Percentiles rank a stretch among this genome's conserved stretches.
Evolutionary conservation across 208 protist genomes (phyloP).

Genomic region (Naegleria fowleri): DNA sequence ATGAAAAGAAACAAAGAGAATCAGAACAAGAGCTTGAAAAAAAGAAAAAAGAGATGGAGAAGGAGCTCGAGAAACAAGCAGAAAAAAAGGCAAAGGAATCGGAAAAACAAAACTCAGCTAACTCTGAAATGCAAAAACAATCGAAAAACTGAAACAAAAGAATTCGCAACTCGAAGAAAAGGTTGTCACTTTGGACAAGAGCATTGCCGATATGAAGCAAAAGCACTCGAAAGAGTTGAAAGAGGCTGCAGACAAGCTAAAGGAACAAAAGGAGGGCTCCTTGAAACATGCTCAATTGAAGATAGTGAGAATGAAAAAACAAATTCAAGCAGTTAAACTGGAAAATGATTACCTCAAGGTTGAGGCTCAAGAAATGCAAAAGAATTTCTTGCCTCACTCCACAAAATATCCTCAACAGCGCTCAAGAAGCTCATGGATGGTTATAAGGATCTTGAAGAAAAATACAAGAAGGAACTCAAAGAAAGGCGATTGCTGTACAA

Average conservation of each 20-base stretch:
- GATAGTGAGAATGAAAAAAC: not conserved
- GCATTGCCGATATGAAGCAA: not conserved
- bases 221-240: not conserved
- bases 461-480: constrained; percentile 23
- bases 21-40: not conserved
- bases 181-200: not conserved
- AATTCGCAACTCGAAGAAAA: not conserved
- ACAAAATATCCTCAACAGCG: not conserved
- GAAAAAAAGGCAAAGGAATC: not conserved
- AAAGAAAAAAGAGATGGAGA: not conserved
- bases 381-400: not conserved
- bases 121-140: not conserved
- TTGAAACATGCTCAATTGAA: not conserved
- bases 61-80: not conserved
- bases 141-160: not conserved
- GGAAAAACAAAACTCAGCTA: not conserved
- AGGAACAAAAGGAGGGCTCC: not conserved
- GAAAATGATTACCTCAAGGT: not conserved
- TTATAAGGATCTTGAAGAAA: not conserved
- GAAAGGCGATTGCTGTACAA: not conserved
- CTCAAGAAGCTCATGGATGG: not conserved
- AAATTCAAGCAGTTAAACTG: not conserved
- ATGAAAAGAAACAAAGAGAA: not conserved
- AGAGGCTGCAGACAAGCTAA: not conserved
- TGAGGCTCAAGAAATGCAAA: not conserved